Percentiles rank a stretch among this genome's conserved stretches.
Evolutionary conservation across 257 asterid species (phyloP).

Genomic region (Ligustrum vulgare): DNA sequence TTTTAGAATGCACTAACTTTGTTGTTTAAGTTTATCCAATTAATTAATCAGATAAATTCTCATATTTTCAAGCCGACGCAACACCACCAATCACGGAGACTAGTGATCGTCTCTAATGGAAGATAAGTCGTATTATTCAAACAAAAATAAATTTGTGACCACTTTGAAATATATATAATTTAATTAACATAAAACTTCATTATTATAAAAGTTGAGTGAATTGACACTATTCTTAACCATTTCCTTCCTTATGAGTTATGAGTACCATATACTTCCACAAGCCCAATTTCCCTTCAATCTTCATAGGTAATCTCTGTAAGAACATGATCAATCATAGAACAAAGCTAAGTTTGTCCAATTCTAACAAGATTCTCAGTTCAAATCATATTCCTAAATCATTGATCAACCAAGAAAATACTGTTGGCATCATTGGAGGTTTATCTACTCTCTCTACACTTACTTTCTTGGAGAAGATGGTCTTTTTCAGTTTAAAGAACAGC

Average conservation of each 20-base stretch:
- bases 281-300: background rate
- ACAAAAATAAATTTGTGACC: too few relatives aligned
- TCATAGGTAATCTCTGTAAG: background rate
- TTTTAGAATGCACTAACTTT: background rate
- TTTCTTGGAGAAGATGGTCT: slow-evolving; percentile 32
- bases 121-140: background rate
- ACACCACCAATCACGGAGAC: background rate
- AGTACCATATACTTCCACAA: slow-evolving; percentile 13
- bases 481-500: slow-evolving; percentile 22
- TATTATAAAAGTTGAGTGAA: background rate
- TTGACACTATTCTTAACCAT: background rate
- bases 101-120: too few relatives aligned
- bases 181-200: background rate
- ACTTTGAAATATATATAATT: too few relatives aligned
- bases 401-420: slow-evolving; percentile 15
- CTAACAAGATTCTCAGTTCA: background rate
- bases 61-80: background rate
- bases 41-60: background rate
- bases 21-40: too few relatives aligned
- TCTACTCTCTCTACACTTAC: slow-evolving; percentile 26
- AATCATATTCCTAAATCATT: background rate
- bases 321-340: background rate
- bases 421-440: slow-evolving; percentile 32
- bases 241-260: background rate
- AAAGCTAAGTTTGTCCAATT: background rate